Evolutionary conservation across 495 filamentous ascomycete genomes (phyloP).

Genomic region (Penicillium bialowiezense): DNA sequence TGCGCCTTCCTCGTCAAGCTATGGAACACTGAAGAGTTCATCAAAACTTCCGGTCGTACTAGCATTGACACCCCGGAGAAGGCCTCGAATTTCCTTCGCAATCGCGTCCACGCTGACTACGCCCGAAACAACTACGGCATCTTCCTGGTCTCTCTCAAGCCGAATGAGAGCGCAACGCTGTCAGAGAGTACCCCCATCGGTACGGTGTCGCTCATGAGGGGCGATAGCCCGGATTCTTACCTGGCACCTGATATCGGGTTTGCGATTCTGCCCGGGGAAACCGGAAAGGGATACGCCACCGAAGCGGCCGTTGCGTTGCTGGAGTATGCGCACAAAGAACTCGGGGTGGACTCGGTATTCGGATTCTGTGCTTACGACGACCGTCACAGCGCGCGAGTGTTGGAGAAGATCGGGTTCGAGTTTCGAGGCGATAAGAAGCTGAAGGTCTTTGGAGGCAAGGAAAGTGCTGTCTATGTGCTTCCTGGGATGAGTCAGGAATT

Average conservation of each 20-base stretch:
- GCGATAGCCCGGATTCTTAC: conserved; percentile 18
- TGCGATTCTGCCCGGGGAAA: conserved; percentile 19
- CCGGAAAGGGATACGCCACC: conserved; percentile 31
- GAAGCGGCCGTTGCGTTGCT: conserved; percentile 24
- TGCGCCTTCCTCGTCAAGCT: conserved; percentile 28
- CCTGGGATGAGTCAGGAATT: neutral
- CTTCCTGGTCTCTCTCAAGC: conserved; percentile 18
- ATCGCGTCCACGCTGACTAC: conserved; percentile 18
- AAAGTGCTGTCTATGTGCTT: neutral
- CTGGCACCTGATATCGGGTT: conserved; percentile 29
- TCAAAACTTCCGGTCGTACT: conserved; percentile 11
- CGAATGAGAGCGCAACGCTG: neutral
- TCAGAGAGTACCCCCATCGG: conserved; percentile 17
- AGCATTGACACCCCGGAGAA: conserved; percentile 18
- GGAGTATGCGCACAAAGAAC: conserved; percentile 15
- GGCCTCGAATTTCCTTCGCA: conserved; percentile 14
- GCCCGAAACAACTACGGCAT: conserved; percentile 23
- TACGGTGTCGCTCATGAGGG: conserved; percentile 22
- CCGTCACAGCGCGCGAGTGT: conserved; percentile 1
- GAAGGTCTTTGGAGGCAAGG: conserved; percentile 5
- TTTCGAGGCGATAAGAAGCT: conserved; percentile 2
- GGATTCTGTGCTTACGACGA: neutral
- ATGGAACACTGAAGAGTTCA: conserved; percentile 26
- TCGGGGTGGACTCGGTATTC: conserved; percentile 12
- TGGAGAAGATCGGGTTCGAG: conserved; percentile 12